Conservation (phyloP, 257 asterid genomes). For the Fraxinus pennsylvanica region DNA sequence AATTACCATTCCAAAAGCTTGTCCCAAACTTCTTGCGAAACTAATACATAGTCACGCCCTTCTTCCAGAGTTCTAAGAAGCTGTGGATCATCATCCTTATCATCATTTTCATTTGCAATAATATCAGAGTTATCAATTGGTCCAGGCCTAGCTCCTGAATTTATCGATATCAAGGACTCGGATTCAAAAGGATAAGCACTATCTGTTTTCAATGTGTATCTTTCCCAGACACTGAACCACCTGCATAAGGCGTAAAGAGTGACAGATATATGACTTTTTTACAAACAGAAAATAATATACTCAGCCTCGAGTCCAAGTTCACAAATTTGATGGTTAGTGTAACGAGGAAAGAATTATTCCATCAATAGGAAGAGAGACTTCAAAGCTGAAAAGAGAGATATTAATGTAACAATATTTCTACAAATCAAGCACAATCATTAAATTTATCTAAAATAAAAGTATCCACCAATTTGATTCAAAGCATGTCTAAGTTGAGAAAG, state of each 20-base stretch:
- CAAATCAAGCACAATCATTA: neutral
- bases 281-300: neutral
- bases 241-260: conserved; percentile 37
- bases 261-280: conserved; percentile 10
- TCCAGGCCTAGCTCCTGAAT: conserved; percentile 66
- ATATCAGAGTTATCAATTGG: conserved; percentile 74
- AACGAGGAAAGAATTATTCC: neutral
- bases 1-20: conserved; percentile 71
- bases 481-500: neutral
- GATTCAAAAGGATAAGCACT: conserved; percentile 48
- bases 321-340: neutral
- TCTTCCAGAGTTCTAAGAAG: conserved; percentile 68
- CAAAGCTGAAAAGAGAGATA: neutral
- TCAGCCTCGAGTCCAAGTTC: neutral
- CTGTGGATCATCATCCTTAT: conserved; percentile 57
- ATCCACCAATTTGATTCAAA: neutral
- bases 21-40: conserved; percentile 86
- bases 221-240: conserved; percentile 89
- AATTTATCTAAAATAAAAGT: neutral
- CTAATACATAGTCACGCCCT: conserved; percentile 72
- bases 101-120: conserved; percentile 42
- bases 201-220: conserved; percentile 60
- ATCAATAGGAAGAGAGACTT: neutral
- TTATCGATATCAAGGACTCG: conserved; percentile 31
- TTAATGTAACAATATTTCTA: neutral